Base-by-base conservation (phyloP, 2,329 filamentous ascomycete species). In the Neoarthrinium moseri region DNA sequence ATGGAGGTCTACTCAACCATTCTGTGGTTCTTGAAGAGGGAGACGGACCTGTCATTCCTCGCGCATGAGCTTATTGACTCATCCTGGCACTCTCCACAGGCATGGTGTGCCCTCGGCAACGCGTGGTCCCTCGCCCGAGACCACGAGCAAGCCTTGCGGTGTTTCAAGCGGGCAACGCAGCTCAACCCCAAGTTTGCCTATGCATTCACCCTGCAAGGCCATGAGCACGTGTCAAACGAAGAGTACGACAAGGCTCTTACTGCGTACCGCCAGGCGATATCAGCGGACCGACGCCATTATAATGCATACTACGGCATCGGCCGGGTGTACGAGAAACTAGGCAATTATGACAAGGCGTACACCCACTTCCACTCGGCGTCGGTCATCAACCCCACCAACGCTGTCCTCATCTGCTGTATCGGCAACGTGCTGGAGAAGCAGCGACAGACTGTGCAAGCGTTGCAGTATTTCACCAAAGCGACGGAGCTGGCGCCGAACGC, bases 1-100 rank as follows among this genome's bases (percentile, higher is more conserved):
- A 96, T 97, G 91, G 94, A 99, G 63, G 85, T 97, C 27, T 99
- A 96, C 68, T 97, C 92, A 12, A 99, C 94, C 1, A 86, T 95
- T n/a, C 77, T 99, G n/a, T 99, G 95, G 94, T 91, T 96, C 65
- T 72, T 96, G 51, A 96, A 95, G 67, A 86, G 88, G 52, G 92
- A 96, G 61, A 88, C 91, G 0, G 89, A 96, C 50, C 76, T 99
- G 18, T 91, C 92, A 1, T 95, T 94, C 67, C 76, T 99, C 22
- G 90, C 92, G 0, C 92, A 97, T 60, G 89, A 95, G 58, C 76
- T 97, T 32, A 80, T 95, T 42, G 92, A 96, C 53, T 75, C 87
- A 13, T 88, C 91, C 49, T 94, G 91, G 71, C 77, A 94, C 53
- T 92, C 91, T 0, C 92, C 94, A 2, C 87, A 99, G 66, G 91